phyloP scores from a whole-genome alignment of 1,284 basidiomycete genomes.

The Thelephora terrestris region DNA sequence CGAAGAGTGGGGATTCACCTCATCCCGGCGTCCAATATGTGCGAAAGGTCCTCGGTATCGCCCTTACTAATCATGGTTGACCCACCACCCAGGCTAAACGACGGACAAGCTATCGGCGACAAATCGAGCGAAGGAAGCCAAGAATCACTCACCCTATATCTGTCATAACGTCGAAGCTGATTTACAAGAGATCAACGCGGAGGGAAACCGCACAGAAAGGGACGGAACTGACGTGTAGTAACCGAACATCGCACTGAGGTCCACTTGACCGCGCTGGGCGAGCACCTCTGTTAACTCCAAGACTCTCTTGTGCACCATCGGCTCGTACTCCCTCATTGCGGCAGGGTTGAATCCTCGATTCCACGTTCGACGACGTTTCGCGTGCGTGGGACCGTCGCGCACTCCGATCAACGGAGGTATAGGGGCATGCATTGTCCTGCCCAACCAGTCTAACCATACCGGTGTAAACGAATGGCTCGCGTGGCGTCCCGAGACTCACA shows the following conservation, averaged over 20 bases:
- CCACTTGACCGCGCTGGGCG: constrained; percentile 22
- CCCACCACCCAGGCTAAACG: constrained; percentile 18
- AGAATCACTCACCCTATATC: constrained; percentile 41
- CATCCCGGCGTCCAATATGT: constrained; percentile 9
- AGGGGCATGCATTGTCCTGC: no score
- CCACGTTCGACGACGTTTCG: constrained; percentile 41
- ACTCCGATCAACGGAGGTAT: constrained; percentile 21
- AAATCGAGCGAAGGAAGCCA: not conserved
- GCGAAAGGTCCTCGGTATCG: constrained; percentile 12
- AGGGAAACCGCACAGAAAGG: not conserved
- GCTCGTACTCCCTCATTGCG: constrained; percentile 43
- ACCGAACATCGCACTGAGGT: constrained; percentile 36
- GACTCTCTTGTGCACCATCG: constrained; percentile 28
- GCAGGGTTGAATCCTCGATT: constrained; percentile 36
- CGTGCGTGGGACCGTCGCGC: constrained; percentile 29
- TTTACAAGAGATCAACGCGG: constrained; percentile 4
- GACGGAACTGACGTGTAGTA: constrained; percentile 38
- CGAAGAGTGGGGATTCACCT: constrained; percentile 4
- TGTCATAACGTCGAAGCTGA: constrained; percentile 50
- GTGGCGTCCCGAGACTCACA: not conserved
- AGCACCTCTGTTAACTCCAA: constrained; percentile 30
- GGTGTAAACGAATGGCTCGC: no score
- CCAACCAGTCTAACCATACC: no score
- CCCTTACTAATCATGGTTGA: constrained; percentile 18
- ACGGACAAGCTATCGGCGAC: not conserved